Conservation (phyloP, 1,284 basidiomycete genomes). For the Wolfiporia cocos region DNA sequence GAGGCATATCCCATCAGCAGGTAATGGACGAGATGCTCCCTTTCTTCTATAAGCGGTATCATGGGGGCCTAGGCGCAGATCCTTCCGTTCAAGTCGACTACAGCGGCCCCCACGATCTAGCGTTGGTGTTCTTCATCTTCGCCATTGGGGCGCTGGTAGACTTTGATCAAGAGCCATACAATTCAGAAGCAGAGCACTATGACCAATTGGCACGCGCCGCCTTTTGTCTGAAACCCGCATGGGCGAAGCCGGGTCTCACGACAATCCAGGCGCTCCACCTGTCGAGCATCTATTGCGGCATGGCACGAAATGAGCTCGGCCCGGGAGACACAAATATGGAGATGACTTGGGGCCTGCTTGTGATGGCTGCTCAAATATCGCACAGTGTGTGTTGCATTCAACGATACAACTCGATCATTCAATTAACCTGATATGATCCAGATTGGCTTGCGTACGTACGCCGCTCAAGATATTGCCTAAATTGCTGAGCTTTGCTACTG, state of each 20-base stretch:
- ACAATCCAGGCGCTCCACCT: conserved; percentile 48
- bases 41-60: conserved; percentile 55
- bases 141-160: conserved; percentile 58
- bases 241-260: conserved; percentile 30
- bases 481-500: too few relatives aligned
- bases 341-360: conserved; percentile 28
- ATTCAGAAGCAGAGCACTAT: conserved; percentile 51
- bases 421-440: conserved; percentile 6
- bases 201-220: conserved; percentile 44
- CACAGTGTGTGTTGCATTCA: conserved; percentile 25
- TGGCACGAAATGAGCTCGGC: conserved; percentile 47
- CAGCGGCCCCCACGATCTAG: conserved; percentile 43
- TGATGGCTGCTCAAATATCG: conserved; percentile 27
- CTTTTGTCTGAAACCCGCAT: conserved; percentile 28
- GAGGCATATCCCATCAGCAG: conserved; percentile 53
- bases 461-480: too few relatives aligned
- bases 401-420: not conserved
- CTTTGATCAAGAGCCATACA: conserved; percentile 52
- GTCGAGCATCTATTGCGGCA: conserved; percentile 47
- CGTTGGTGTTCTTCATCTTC: conserved; percentile 53
- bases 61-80: conserved; percentile 28
- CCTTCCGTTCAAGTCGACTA: conserved; percentile 20
- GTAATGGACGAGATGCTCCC: conserved; percentile 56
- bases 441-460: conserved; percentile 26
- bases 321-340: conserved; percentile 37